Conservation (phyloP, 1,284 basidiomycete genomes). For the Polyporus tsugae region DNA sequence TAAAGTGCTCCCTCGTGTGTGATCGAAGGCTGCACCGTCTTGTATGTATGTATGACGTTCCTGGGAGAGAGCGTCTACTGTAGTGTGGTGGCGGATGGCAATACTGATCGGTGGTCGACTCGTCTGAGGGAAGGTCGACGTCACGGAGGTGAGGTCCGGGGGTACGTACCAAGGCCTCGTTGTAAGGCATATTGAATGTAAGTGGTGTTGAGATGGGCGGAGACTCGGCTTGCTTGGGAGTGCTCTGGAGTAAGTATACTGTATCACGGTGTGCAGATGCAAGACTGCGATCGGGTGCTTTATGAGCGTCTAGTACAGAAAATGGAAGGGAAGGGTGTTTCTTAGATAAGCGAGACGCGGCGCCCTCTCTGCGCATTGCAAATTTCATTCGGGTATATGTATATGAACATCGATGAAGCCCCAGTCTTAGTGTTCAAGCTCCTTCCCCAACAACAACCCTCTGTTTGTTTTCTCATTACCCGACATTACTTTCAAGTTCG, state of each 20-base stretch:
- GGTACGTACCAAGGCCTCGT: background rate
- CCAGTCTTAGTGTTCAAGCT: too few relatives aligned
- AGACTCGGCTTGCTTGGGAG: background rate
- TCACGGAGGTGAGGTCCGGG: background rate
- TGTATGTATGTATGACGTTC: background rate
- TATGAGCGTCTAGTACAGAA: background rate
- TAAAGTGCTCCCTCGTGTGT: background rate
- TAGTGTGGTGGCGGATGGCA: background rate
- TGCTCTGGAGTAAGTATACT: background rate
- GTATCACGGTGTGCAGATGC: background rate
- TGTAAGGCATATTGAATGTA: background rate
- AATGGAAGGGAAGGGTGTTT: background rate
- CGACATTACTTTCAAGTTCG: too few relatives aligned
- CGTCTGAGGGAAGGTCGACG: background rate
- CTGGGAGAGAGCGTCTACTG: background rate
- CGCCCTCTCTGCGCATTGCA: too few relatives aligned
- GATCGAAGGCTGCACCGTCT: background rate
- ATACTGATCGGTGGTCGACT: background rate
- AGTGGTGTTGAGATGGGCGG: background rate
- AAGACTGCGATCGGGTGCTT: background rate
- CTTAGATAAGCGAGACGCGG: background rate
- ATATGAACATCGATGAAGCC: too few relatives aligned
- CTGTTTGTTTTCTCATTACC: too few relatives aligned
- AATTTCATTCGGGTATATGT: too few relatives aligned
- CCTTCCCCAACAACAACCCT: too few relatives aligned